These are phyloP conservation scores for Grifola frondosa DNA, from an alignment of 1,284 basidiomycete genomes.

Conservation along the genomic window DNA sequence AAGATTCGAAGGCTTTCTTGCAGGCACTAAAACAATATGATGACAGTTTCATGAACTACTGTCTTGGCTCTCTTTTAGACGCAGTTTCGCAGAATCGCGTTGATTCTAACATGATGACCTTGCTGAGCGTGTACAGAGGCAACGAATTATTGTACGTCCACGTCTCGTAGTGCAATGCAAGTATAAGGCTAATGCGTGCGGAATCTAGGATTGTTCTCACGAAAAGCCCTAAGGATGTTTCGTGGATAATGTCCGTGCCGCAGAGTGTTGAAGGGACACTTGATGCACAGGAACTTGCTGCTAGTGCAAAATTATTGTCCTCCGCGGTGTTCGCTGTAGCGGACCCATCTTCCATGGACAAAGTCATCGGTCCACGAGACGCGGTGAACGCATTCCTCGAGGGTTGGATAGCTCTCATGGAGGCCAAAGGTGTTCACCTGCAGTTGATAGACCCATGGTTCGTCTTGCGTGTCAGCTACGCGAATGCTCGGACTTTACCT, in stretches of 20 bases:
- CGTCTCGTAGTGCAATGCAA: no score
- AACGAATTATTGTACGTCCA: conserved; percentile 14
- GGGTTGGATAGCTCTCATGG: conserved; percentile 11
- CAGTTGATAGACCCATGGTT: conserved; percentile 9
- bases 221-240: background rate
- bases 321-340: background rate
- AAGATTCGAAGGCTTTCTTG: conserved; percentile 8
- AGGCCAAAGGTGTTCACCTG: conserved; percentile 6
- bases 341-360: conserved; percentile 4
- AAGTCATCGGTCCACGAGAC: conserved; percentile 15
- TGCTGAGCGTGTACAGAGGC: conserved; percentile 14
- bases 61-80: conserved; percentile 17
- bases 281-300: no score
- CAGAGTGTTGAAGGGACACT: background rate
- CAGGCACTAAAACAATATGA: conserved; percentile 13
- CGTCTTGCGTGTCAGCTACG: conserved; percentile 15
- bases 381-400: conserved; percentile 19
- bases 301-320: no score
- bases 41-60: conserved; percentile 22
- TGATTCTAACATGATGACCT: background rate
- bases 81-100: background rate
- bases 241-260: conserved; percentile 6
- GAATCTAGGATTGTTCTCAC: background rate
- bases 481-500: conserved; percentile 16
- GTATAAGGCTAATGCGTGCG: no score